Conservation (phyloP, 441 rosid species). For the Populus tomentosa region DNA sequence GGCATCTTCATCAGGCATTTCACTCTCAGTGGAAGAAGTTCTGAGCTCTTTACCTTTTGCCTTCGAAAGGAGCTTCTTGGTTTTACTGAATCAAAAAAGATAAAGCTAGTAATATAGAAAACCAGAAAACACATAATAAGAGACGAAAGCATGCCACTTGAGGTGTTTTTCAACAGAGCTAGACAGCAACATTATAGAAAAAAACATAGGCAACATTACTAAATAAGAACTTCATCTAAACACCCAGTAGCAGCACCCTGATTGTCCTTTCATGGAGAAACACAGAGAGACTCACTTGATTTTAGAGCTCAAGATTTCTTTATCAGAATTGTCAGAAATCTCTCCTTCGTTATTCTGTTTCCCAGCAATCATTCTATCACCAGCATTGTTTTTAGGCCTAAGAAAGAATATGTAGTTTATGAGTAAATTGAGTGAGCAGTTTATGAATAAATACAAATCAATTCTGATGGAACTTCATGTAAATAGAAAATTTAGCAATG, state of each 20-base stretch:
- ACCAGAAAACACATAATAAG: not conserved
- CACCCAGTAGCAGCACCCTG: not conserved
- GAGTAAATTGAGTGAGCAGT: not conserved
- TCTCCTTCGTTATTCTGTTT: constrained; percentile 16
- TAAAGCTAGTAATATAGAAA: constrained; percentile 2
- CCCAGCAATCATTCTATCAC: constrained; percentile 5
- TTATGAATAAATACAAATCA: not conserved
- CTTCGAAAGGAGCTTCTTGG: constrained; percentile 26
- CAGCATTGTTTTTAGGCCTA: constrained; percentile 9
- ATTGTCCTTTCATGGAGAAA: not conserved
- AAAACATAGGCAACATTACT: not conserved
- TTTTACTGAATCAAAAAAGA: constrained; percentile 31
- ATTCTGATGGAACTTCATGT: not conserved
- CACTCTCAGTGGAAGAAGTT: constrained; percentile 14
- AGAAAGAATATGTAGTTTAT: not conserved
- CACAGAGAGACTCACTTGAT: constrained; percentile 32
- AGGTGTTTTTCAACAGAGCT: not conserved
- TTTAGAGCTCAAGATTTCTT: constrained; percentile 31
- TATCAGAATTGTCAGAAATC: constrained; percentile 30
- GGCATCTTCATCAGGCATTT: constrained; percentile 15
- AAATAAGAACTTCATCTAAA: not conserved
- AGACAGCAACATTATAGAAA: not conserved
- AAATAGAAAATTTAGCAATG: not conserved
- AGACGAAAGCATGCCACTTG: not conserved
- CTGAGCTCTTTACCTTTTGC: constrained; percentile 24